Conservation (phyloP, 78 protist species). For the Dictyostelium brefeldianum region DNA sequence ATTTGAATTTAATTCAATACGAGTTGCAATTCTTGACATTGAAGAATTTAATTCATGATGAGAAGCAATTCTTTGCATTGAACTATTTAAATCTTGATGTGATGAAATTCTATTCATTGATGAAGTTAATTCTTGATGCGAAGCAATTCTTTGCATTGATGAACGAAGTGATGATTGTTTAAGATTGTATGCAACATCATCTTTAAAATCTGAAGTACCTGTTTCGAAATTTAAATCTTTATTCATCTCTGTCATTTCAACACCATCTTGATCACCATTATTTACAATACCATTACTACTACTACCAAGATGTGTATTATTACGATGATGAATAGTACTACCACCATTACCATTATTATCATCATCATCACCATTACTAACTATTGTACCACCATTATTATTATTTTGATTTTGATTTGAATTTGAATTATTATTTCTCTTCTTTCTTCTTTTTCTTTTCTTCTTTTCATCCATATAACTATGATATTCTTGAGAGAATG, state of each 20-base stretch:
- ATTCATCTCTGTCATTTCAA: no score
- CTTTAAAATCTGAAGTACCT: not conserved
- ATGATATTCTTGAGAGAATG: constrained; percentile 50
- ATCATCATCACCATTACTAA: no score
- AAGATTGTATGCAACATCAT: not conserved
- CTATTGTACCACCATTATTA: not conserved
- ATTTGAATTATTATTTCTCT: not conserved
- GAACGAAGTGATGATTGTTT: constrained; percentile 5
- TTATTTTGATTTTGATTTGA: not conserved
- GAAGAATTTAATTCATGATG: constrained; percentile 2
- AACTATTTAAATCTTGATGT: not conserved
- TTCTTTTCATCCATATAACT: constrained; percentile 5
- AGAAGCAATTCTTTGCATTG: constrained; percentile 8
- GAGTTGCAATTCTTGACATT: not conserved
- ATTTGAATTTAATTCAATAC: not conserved
- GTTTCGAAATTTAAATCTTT: not conserved
- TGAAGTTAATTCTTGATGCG: not conserved
- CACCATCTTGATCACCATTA: no score
- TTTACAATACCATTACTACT: no score
- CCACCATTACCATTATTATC: no score
- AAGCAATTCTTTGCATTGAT: not conserved
- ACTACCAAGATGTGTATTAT: no score
- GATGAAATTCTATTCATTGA: not conserved
- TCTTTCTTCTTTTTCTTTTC: not conserved
- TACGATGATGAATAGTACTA: no score